Conservation (phyloP, 805 yeast genomes). For the Diddensiella santjacobensis region DNA sequence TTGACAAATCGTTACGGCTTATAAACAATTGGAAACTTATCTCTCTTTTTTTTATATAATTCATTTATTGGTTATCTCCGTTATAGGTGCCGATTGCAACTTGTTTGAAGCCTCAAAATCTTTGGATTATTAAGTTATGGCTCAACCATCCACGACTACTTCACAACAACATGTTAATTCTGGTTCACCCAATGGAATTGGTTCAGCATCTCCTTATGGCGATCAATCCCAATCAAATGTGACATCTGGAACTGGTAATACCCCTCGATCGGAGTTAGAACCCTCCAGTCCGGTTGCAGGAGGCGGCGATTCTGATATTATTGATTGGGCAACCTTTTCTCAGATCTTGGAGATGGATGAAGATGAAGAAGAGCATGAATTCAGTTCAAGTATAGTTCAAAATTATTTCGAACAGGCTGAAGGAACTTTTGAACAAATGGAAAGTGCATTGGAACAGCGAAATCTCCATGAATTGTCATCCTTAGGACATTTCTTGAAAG, state of each 20-base stretch:
- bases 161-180: neutral
- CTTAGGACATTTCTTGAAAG: constrained; percentile 90
- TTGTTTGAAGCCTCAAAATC: neutral
- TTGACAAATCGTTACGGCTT: neutral
- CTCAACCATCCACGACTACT: neutral
- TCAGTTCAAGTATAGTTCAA: constrained; percentile 69
- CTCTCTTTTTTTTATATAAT: too few relatives aligned
- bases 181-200: neutral
- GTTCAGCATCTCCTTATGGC: neutral
- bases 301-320: constrained; percentile 44
- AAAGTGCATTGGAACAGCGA: constrained; percentile 42
- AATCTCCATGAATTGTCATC: constrained; percentile 59
- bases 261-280: neutral
- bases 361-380: constrained; percentile 76
- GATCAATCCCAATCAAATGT: neutral
- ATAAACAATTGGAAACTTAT: too few relatives aligned
- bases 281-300: neutral
- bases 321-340: constrained; percentile 84
- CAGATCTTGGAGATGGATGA: constrained; percentile 95
- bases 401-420: constrained; percentile 89
- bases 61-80: neutral
- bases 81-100: neutral
- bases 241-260: neutral
- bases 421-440: constrained; percentile 72
- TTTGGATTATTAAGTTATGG: neutral